These are phyloP conservation scores for Articulospora tetracladia DNA, from an alignment of 495 filamentous ascomycete species.

Conservation along the genomic window DNA sequence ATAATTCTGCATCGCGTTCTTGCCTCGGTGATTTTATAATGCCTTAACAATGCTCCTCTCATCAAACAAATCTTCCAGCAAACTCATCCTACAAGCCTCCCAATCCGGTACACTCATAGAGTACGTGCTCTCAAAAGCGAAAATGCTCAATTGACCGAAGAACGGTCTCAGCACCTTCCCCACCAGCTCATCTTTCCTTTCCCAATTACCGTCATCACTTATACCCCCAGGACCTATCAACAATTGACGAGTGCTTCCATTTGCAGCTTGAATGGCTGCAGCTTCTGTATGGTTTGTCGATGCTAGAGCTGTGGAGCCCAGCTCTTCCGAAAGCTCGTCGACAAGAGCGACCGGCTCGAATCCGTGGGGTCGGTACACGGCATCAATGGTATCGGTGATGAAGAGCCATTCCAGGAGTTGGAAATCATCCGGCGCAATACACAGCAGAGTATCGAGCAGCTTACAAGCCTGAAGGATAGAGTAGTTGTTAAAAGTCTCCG, in stretches of 20 bases:
- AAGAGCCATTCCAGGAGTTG: constrained; percentile 96
- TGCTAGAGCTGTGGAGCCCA: constrained; percentile 44
- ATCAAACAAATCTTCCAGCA: constrained; percentile 83
- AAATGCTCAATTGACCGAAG: constrained; percentile 86
- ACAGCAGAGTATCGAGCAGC: constrained; percentile 78
- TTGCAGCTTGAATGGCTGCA: constrained; percentile 14
- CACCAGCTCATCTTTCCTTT: constrained; percentile 66
- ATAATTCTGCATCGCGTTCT: too few relatives aligned
- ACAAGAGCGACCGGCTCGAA: constrained; percentile 74
- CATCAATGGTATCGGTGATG: constrained; percentile 94
- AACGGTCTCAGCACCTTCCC: constrained; percentile 79
- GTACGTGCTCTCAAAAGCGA: constrained; percentile 88
- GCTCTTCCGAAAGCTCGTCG: constrained; percentile 79
- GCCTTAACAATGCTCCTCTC: constrained; percentile 61
- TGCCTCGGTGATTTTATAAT: too few relatives aligned
- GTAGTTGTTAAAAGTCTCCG: constrained; percentile 70
- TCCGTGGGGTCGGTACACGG: constrained; percentile 77
- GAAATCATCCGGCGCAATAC: constrained; percentile 90
- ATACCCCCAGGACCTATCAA: constrained; percentile 47
- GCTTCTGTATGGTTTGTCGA: constrained; percentile 29
- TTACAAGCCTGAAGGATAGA: constrained; percentile 88
- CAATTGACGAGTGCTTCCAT: constrained; percentile 30
- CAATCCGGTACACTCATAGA: constrained; percentile 70
- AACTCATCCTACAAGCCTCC: constrained; percentile 59
- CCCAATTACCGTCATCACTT: constrained; percentile 41